Evolutionary conservation across 306 rosid genomes (phyloP).

Genomic region (Mimosa pudica): DNA sequence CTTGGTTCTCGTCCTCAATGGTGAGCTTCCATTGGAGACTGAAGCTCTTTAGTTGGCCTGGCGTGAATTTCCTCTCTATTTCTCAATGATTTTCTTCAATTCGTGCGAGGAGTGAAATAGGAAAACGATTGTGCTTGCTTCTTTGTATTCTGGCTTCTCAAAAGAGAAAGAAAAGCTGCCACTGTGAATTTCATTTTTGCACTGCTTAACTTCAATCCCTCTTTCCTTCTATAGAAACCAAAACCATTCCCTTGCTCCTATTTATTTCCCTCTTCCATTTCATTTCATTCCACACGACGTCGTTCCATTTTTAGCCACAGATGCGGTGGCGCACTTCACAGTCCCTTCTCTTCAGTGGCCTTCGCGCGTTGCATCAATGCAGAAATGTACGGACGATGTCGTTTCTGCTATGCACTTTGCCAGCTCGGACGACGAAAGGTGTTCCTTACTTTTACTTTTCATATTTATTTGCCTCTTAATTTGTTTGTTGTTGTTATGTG

Average conservation of each 20-base stretch:
- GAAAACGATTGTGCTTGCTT: no score
- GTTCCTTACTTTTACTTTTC: neutral
- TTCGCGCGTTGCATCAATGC: conserved; percentile 41
- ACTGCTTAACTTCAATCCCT: neutral
- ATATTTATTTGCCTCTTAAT: neutral
- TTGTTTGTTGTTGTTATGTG: neutral
- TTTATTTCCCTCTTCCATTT: neutral
- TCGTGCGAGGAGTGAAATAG: no score
- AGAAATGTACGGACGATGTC: conserved; percentile 46
- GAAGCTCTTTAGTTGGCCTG: no score
- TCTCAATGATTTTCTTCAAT: no score
- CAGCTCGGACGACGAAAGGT: conserved; percentile 85
- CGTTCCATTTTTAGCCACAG: neutral
- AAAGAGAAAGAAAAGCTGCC: neutral
- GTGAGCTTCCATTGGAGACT: no score
- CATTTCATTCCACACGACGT: neutral
- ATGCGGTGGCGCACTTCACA: neutral
- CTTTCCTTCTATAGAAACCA: neutral
- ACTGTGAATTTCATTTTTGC: neutral
- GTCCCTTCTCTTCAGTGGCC: neutral
- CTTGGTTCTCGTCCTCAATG: no score
- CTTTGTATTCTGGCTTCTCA: no score
- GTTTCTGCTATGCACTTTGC: conserved; percentile 87
- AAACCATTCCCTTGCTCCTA: neutral
- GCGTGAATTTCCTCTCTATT: no score